Base-by-base conservation (phyloP, 2,329 filamentous ascomycete species). In the Xylaria hypoxylon region DNA sequence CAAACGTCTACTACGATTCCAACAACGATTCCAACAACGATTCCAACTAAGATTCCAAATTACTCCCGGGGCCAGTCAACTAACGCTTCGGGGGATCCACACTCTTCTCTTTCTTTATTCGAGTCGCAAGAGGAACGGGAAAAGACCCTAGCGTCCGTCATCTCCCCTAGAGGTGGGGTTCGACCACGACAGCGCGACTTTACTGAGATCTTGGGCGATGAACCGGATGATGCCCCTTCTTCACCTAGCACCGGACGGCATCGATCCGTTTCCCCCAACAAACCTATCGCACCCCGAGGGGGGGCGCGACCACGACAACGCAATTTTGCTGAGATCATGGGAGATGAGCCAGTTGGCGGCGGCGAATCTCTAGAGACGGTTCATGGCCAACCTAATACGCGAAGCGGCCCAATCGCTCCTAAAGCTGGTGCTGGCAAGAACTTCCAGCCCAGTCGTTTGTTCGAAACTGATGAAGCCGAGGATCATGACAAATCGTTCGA, bases 31-130 rank as follows among this genome's bases (percentile, higher is more conserved):
- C n/a, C n/a, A n/a, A n/a, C n/a, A n/a, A n/a, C n/a, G n/a, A n/a
- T n/a, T n/a, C 74, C 80, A 45, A 77, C 79, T 59, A 79, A 83
- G 8, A 64, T 80, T 40, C 71, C 81, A 40, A 75, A 75, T 59
- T 84, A 83, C 72, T 80, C 84, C 50, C 84, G 86, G 64, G 83
- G 80, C 60, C 85, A 81, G 75, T 86, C 87, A 6, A 84, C 77
- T 68, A 87, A 86, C 71, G 82, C 82, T 40, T 78, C 85, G 48
- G 85, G 88, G 71, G 89, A 91, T 75, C 87, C 88, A 4, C 88
- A 93, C 77, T 88, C 92, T 17, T 90, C 90, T 51, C 84, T 95
- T 13, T 87, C 91, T 45, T 85, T 97, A 24, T 96, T 96, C 77
- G 87, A 88, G 40, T 85, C 91, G 51, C 89, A 89, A 75, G 86